phyloP scores from a whole-genome alignment of 805 yeast species.

The Candida pseudofarinosa region DNA sequence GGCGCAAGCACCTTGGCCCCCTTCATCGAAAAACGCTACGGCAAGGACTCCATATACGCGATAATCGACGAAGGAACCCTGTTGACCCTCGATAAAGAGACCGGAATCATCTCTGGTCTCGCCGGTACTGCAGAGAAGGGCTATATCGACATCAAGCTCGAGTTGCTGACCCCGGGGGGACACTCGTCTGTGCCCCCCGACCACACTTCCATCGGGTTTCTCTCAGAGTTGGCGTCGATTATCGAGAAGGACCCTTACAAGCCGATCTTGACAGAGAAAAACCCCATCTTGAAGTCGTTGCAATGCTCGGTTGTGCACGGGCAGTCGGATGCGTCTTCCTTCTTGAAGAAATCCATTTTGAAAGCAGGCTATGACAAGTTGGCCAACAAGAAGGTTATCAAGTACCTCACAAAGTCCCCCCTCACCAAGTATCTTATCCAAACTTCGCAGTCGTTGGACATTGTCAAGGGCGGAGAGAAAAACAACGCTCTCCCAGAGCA shows the following conservation, averaged over 20 bases:
- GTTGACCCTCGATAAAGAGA: conserved; percentile 21
- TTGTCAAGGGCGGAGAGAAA: conserved; percentile 35
- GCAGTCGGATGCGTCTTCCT: conserved; percentile 18
- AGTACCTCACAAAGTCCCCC: conserved; percentile 11
- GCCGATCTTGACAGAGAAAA: conserved; percentile 43
- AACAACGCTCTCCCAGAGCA: conserved; percentile 38
- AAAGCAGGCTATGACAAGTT: conserved; percentile 33
- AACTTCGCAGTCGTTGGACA: conserved; percentile 33
- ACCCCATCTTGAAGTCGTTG: conserved; percentile 56
- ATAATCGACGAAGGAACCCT: conserved; percentile 69
- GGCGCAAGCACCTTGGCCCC: conserved; percentile 58
- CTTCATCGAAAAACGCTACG: conserved; percentile 50
- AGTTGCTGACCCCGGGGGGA: conserved; percentile 65
- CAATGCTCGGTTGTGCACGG: conserved; percentile 61
- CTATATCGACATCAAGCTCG: conserved; percentile 44
- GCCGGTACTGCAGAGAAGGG: conserved; percentile 46
- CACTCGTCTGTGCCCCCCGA: conserved; percentile 80
- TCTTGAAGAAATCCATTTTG: conserved; percentile 27
- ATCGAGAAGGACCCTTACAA: conserved; percentile 57
- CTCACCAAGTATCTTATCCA: conserved; percentile 22
- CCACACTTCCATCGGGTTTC: conserved; percentile 75
- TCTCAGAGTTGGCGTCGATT: conserved; percentile 51
- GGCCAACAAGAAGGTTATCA: conserved; percentile 22
- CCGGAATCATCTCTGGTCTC: conserved; percentile 54
- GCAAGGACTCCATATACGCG: conserved; percentile 54